Conservation (phyloP, 352 stramenopile genomes). For the Peronospora destructor region DNA sequence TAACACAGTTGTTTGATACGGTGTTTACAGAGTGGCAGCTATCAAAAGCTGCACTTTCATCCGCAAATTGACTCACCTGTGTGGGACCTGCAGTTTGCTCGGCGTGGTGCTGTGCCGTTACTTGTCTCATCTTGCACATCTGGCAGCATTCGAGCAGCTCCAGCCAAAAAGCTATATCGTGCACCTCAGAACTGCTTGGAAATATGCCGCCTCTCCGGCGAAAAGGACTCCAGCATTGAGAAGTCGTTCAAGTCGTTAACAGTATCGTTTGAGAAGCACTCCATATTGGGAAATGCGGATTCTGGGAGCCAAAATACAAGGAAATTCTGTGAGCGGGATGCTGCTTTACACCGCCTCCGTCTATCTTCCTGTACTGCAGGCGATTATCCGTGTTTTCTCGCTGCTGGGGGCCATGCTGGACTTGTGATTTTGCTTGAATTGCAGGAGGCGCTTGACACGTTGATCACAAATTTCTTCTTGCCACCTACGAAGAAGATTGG, state of each 20-base stretch:
- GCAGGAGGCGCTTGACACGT: conserved; percentile 47
- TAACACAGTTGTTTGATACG: neutral
- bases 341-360: conserved; percentile 63
- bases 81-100: conserved; percentile 70
- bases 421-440: conserved; percentile 71
- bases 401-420: conserved; percentile 54
- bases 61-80: conserved; percentile 80
- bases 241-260: conserved; percentile 50
- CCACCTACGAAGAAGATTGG: conserved; percentile 47
- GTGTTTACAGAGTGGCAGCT: conserved; percentile 54
- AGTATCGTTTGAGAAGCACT: conserved; percentile 41
- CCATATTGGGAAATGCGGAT: conserved; percentile 43
- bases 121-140: conserved; percentile 65
- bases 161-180: conserved; percentile 59
- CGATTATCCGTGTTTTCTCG: conserved; percentile 56
- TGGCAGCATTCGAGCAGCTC: conserved; percentile 53
- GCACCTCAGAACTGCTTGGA: conserved; percentile 60
- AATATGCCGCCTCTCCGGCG: conserved; percentile 50
- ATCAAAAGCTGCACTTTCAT: conserved; percentile 77
- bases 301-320: conserved; percentile 34
- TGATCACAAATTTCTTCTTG: conserved; percentile 48
- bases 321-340: conserved; percentile 70
- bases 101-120: conserved; percentile 34
- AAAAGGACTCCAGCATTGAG: conserved; percentile 47
- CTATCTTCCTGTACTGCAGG: conserved; percentile 38